Percentiles rank a stretch among this genome's conserved stretches.
Evolutionary conservation across 2,329 filamentous ascomycete genomes (phyloP).

Genomic region (Ceratocystis smalleyi): DNA sequence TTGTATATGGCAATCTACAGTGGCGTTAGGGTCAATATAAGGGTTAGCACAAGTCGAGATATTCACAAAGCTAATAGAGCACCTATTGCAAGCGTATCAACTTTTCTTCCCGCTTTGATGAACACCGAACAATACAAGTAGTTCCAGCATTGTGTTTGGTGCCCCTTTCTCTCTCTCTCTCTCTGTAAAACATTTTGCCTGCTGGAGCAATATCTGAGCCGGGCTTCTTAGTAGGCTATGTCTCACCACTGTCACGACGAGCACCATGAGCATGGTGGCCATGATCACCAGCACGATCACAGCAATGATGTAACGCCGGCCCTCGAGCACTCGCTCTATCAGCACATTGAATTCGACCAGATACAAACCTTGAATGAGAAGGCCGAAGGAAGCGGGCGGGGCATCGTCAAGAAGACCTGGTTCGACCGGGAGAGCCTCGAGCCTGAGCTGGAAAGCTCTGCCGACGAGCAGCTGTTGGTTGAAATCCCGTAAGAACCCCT

Average conservation of each 20-base stretch:
- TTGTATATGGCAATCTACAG: background rate
- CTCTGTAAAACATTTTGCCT: background rate
- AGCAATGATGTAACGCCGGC: slow-evolving; percentile 84
- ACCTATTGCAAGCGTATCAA: too few relatives aligned
- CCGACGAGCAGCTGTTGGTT: slow-evolving; percentile 88
- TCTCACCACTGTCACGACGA: slow-evolving; percentile 39
- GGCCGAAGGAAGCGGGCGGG: slow-evolving; percentile 48
- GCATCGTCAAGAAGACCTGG: slow-evolving; percentile 83
- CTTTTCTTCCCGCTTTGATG: too few relatives aligned
- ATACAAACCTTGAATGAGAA: slow-evolving; percentile 78
- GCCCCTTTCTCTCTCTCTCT: too few relatives aligned
- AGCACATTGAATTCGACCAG: slow-evolving; percentile 77
- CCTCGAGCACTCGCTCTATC: slow-evolving; percentile 78
- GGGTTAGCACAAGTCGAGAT: background rate
- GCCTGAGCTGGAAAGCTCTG: slow-evolving; percentile 70
- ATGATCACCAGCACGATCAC: slow-evolving; percentile 62
- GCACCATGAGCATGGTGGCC: slow-evolving; percentile 33
- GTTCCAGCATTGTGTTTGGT: too few relatives aligned
- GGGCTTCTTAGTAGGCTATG: slow-evolving; percentile 20
- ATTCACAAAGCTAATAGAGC: too few relatives aligned
- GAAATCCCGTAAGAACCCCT: slow-evolving; percentile 56
- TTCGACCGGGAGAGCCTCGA: slow-evolving; percentile 53
- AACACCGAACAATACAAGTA: too few relatives aligned
- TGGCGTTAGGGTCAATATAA: slow-evolving; percentile 2
- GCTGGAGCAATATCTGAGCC: background rate